These are phyloP conservation scores for Penicillium longicatenatum DNA, from an alignment of 495 filamentous ascomycete species.

Conservation along the genomic window DNA sequence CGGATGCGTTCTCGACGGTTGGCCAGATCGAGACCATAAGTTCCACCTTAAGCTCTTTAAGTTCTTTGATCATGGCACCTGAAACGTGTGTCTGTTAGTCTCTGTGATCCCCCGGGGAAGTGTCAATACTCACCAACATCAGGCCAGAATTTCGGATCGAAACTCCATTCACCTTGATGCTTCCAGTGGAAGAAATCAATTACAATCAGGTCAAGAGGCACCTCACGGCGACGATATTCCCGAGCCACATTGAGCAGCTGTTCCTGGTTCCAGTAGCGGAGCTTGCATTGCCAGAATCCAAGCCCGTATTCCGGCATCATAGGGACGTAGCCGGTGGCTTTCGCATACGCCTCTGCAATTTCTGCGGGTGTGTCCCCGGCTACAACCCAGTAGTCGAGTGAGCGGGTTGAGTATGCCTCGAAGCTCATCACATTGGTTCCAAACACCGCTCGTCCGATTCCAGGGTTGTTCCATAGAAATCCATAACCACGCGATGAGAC, in stretches of 20 bases:
- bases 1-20: constrained; percentile 52
- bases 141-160: constrained; percentile 59
- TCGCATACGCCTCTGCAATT: constrained; percentile 54
- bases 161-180: constrained; percentile 59
- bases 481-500: constrained; percentile 58
- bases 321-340: constrained; percentile 53
- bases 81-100: background rate
- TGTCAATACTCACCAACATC: constrained; percentile 44
- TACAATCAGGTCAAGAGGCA: constrained; percentile 60
- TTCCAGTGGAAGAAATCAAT: constrained; percentile 65
- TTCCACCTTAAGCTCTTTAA: constrained; percentile 52
- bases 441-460: constrained; percentile 55
- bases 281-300: constrained; percentile 65
- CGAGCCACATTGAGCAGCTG: constrained; percentile 55
- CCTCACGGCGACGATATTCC: constrained; percentile 50
- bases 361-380: constrained; percentile 54
- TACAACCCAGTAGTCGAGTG: constrained; percentile 61
- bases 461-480: constrained; percentile 61
- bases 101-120: background rate
- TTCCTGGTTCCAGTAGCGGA: constrained; percentile 61
- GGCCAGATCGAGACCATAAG: constrained; percentile 65
- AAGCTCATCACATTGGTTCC: constrained; percentile 61
- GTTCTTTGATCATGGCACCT: constrained; percentile 58
- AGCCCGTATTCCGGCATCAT: constrained; percentile 66
- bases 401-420: constrained; percentile 53